A percentile compares a stretch with the other conserved stretches of the same genome.
Evolutionary conservation across 2,329 filamentous ascomycete genomes (phyloP).

Genomic region (Exutisphaerella laricina): DNA sequence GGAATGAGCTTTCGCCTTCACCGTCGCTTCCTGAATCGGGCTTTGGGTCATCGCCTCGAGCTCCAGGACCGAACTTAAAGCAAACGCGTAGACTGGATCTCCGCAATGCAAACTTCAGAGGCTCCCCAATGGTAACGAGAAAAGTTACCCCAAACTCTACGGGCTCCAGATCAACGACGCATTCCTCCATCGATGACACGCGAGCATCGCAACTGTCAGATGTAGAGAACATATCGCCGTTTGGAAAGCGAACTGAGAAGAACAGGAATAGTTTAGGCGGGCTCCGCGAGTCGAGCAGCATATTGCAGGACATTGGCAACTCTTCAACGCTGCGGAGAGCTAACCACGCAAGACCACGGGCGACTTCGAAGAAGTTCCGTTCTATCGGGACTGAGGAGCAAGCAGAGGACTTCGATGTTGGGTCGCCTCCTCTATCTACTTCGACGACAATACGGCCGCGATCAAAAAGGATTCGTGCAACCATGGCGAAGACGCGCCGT

Average conservation of each 20-base stretch:
- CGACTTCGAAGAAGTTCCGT: conserved; percentile 19
- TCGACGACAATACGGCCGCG: conserved; percentile 11
- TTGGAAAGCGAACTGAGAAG: conserved; percentile 8
- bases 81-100: conserved; percentile 31
- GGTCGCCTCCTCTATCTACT: conserved; percentile 14
- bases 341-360: conserved; percentile 16
- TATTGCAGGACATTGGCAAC: conserved; percentile 31
- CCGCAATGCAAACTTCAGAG: conserved; percentile 34
- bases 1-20: background rate
- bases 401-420: conserved; percentile 13
- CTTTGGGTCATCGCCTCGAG: background rate
- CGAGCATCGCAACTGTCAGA: conserved; percentile 16
- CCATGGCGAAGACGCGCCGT: conserved; percentile 24
- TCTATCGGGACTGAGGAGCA: conserved; percentile 15
- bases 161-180: conserved; percentile 20
- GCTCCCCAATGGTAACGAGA: conserved; percentile 25
- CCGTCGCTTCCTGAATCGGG: background rate
- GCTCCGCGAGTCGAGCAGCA: conserved; percentile 21
- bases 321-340: conserved; percentile 14
- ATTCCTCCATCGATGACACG: conserved; percentile 10
- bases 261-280: conserved; percentile 17
- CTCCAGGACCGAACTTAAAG: conserved; percentile 11
- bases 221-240: conserved; percentile 23
- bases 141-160: conserved; percentile 30
- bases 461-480: conserved; percentile 13